Evolutionary conservation across 2,329 filamentous ascomycete genomes (phyloP), one percentile per base, ranked within the genome.

Genomic region (Periconia sp.): DNA sequence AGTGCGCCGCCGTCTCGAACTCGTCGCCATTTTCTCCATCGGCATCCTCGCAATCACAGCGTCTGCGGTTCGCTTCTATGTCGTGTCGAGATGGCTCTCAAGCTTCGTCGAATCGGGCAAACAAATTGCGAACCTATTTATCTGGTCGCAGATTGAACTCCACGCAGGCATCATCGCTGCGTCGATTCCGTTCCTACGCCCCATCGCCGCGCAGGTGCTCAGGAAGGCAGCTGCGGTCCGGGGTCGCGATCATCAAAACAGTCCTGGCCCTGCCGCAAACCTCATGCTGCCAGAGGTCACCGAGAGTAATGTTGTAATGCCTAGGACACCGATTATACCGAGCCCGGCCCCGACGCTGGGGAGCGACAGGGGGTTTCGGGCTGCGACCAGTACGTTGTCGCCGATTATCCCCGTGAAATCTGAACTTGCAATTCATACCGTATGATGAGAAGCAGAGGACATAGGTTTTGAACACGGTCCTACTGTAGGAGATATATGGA

Each of bases 1-100:
- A 0, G 56, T 57, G 0, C 70, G 72, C 5, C 78, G 81, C 46
- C 82, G 82, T 58, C 62, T 80, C 14, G 81, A 79, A 1, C 73
- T 86, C n/a, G 40, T 63, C 9, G 65, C 57, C 35, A 69, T 68
- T 45, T 72, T 72, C 59, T 67, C 67, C 17, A 55, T 72, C 49
- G 69, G 70, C 9, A 59, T 70, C 44, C 17, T 71, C 3, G 67
- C 69, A 14, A 61, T 73, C 14, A 47, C 66, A 13, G 68, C 67
- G 1, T 73, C 70, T 10, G 62, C 65, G 2, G 47, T 68, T 14
- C 64, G 70, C 7, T 58, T 73, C 1, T 61, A 54, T 30, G 57
- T 63, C n/a, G 54, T 68, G 3, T 41, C 61, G 3, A 51, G 64
- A n/a, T 73, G 70, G 70, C 51, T 66, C 1, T 61, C 61, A 11